Evolutionary conservation across 306 rosid species (phyloP).

Genomic region (Sicyos baderoa): DNA sequence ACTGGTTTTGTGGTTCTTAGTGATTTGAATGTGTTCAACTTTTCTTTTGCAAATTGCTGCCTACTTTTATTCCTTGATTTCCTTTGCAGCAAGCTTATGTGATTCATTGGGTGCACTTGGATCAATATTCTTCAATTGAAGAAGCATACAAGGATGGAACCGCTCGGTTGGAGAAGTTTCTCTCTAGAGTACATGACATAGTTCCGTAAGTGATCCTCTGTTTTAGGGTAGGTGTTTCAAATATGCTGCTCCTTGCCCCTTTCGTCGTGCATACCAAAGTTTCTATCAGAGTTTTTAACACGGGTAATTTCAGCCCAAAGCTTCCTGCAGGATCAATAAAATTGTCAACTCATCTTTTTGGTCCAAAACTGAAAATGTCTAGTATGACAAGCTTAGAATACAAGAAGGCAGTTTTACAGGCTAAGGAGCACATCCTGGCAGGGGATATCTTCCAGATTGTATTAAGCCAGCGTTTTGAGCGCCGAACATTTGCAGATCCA

Average conservation of each 20-base stretch:
- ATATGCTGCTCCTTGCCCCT: constrained; percentile 5
- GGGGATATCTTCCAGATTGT: constrained; percentile 97
- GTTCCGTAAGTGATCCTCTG: constrained; percentile 46
- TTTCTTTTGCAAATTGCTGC: background rate
- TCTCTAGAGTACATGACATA: constrained; percentile 75
- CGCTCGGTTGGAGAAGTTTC: constrained; percentile 43
- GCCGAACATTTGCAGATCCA: constrained; percentile 91
- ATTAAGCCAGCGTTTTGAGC: constrained; percentile 85
- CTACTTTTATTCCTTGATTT: constrained; percentile 5
- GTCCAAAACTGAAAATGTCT: constrained; percentile 62
- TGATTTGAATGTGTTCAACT: background rate
- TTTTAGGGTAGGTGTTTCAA: background rate
- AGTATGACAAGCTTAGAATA: constrained; percentile 76
- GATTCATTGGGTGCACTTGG: constrained; percentile 83
- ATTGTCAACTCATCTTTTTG: constrained; percentile 51
- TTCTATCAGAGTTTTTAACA: constrained; percentile 7
- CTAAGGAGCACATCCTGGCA: constrained; percentile 85
- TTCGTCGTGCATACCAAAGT: background rate
- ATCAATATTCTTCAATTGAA: constrained; percentile 58
- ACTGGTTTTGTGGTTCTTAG: background rate
- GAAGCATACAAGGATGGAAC: constrained; percentile 65
- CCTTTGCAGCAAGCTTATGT: constrained; percentile 65
- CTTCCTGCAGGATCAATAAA: constrained; percentile 79
- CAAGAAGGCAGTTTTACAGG: constrained; percentile 69
- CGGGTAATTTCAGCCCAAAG: constrained; percentile 42